Conservation (phyloP, 2,329 filamentous ascomycete genomes). For the Magnaporthiopsis incrustans region DNA sequence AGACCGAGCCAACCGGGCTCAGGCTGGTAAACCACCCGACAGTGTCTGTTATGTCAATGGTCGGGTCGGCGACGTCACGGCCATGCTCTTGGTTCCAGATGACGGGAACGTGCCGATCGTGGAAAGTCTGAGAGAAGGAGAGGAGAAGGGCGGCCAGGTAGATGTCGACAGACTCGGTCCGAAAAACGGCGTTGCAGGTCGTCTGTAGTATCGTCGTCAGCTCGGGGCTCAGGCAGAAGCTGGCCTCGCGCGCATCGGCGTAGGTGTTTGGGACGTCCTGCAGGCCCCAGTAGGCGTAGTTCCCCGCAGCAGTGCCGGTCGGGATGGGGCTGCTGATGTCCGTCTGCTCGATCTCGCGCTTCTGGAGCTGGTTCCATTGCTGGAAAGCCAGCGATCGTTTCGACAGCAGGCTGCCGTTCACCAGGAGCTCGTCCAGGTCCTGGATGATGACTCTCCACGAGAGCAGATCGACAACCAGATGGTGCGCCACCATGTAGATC, state of each 20-base stretch:
- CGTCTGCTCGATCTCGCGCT: slow-evolving; percentile 24
- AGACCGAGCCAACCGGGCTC: slow-evolving; percentile 38
- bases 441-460: slow-evolving; percentile 43
- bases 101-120: slow-evolving; percentile 39
- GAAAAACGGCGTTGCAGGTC: slow-evolving; percentile 35
- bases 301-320: slow-evolving; percentile 29
- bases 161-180: slow-evolving; percentile 45
- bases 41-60: slow-evolving; percentile 45
- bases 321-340: slow-evolving; percentile 24
- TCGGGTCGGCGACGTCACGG: slow-evolving; percentile 32
- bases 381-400: slow-evolving; percentile 38
- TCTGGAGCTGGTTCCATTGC: slow-evolving; percentile 40
- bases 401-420: slow-evolving; percentile 34
- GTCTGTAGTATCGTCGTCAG: slow-evolving; percentile 33
- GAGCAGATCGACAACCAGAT: slow-evolving; percentile 40
- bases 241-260: slow-evolving; percentile 30
- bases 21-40: slow-evolving; percentile 55
- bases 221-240: slow-evolving; percentile 35
- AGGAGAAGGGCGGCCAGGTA: slow-evolving; percentile 46
- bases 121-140: slow-evolving; percentile 47
- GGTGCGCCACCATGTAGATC: slow-evolving; percentile 42
- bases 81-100: slow-evolving; percentile 49
- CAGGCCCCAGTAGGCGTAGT: slow-evolving; percentile 41
- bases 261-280: slow-evolving; percentile 35
- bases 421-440: slow-evolving; percentile 41